These are phyloP conservation scores for Solanum clarkiae DNA, from an alignment of 257 asterid genomes.

Conservation along the genomic window DNA sequence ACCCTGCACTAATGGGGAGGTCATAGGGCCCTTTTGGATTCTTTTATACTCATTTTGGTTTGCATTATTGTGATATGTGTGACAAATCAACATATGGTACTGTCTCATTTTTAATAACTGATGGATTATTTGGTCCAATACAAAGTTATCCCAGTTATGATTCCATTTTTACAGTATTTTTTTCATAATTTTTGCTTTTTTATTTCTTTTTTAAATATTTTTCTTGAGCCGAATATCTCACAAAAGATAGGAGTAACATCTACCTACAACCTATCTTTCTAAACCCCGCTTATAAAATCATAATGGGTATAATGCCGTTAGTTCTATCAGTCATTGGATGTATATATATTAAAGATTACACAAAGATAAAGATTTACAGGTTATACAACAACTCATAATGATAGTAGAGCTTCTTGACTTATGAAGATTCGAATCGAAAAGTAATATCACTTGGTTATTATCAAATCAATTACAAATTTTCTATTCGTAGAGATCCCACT, in stretches of 20 bases:
- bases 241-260: neutral
- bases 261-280: neutral
- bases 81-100: neutral
- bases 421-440: neutral
- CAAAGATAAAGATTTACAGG: neutral
- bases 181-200: neutral
- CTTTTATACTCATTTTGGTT: neutral
- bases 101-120: neutral
- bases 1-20: conserved; percentile 24
- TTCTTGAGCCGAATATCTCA: neutral
- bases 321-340: neutral
- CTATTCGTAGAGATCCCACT: neutral
- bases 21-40: neutral
- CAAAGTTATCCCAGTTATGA: neutral
- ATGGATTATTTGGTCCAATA: neutral
- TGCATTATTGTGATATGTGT: neutral
- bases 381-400: neutral
- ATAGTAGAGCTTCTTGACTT: neutral
- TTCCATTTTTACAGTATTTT: neutral
- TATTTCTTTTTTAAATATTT: neutral
- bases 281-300: neutral
- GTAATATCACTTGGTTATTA: neutral
- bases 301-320: neutral
- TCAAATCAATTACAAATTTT: neutral
- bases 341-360: too few species aligned